Evolutionary conservation across 2,329 filamentous ascomycete genomes (phyloP), one percentile per base, ranked within the genome.

Genomic region (Colletotrichum lindemuthianum): DNA sequence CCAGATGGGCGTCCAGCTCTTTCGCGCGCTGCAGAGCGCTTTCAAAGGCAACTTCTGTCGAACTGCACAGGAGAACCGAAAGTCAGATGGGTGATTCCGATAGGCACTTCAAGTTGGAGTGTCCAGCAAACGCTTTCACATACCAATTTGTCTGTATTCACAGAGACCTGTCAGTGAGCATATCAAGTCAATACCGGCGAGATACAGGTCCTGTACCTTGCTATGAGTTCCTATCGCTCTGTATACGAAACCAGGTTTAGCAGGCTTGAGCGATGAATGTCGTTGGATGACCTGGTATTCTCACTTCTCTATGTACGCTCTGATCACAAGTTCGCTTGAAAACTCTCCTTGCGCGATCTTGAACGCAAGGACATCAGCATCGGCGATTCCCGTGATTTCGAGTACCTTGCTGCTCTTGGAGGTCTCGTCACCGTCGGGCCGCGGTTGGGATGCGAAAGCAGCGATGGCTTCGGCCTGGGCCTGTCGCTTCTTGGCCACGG

Each of bases 31-130:
- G 60, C 6, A 71, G 13, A 77, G 60, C 76, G 69, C 67, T 54
- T 8, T 78, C 73, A 67, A 86, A 85, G 51, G 84, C 78, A 0
- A 82, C 77, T 63, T 84, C 82, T 0, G 77, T 80, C 15, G 79
- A 65, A 49, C 77, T 64, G 15, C n/a, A 24, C 24, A 5, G 4
- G 5, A 5, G 24, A 24, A 24, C 3, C 24, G 24, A 24, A 24
- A 4, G 24, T 24, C 24, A 24, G 24, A 24, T 4, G 4, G 24
- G 24, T 24, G 24, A 24, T 24, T 24, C 5, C 24, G 4, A 24
- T 24, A 5, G 24, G 24, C 24, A 5, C 24, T 24, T 24, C 4
- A 24, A 1, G 24, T 1, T 24, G 4, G 24, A 24, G 24, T 24
- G 24, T 4, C 4, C 24, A 24, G 24, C 24, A 24, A 4, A 3